Base-by-base conservation (phyloP, 108 stramenopile species). In the Ochromonas danica region DNA sequence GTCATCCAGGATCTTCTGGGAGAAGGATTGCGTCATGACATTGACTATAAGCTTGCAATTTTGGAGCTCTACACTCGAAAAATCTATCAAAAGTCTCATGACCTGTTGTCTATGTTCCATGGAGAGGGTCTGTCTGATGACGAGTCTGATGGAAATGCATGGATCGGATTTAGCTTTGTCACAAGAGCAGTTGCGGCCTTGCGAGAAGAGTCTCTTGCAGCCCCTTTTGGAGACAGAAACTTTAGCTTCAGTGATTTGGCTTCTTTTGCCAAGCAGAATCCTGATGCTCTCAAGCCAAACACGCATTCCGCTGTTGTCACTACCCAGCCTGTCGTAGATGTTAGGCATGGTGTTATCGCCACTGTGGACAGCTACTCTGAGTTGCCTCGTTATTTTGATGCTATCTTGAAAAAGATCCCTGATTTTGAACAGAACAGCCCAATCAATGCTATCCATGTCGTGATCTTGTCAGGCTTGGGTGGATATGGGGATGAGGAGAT, bases 371-470 rank as follows among this genome's bases (percentile, higher is more conserved):
- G 25, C 25, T 31, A 14, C 31, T 14, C 17, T 6, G 77, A 78
- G 30, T 81, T 81, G 67, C 3, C 22, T 0, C 2, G 17, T 28
- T 45, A 6, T 25, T 70, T 83, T 25, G 83, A 85, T 40, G 51
- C 70, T 39, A 70, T 90, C 40, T 43, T 92, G 30, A 60, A 65
- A 42, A 79, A 87, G 45, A 93, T 93, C 79, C 90, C 92, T 33
- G 86, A 88, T 65, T 89, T 81, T 45, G 61, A 75, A n/a, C 82
- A 82, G 42, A 62, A 78, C 61, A 41, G 67, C 3, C 85, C 84
- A 87, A 82, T 95, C 42, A 95, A 96, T 77, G 93, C 92, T 17
- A 80, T 97, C 2, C 93, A 95, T 81, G 78, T 97, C 38, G 83
- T 91, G 42, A 85, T 97, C 0, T 42, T 35, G 28, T 2, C 78